phyloP scores from a whole-genome alignment of 2,329 filamentous ascomycete genomes.

The Penicillium sp. region DNA sequence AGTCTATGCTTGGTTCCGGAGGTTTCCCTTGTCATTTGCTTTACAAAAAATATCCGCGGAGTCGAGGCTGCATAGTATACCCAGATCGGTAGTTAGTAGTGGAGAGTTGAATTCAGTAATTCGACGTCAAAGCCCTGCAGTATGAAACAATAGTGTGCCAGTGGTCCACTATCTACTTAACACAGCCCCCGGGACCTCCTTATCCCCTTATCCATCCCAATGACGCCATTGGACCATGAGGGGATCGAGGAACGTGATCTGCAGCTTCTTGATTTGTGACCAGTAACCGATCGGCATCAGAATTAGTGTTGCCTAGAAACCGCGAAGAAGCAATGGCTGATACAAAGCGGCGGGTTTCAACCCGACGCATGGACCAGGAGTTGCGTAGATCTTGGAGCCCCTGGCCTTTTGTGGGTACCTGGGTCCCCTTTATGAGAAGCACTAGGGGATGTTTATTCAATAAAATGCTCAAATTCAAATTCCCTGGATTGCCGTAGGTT shows the following conservation, averaged over 20 bases:
- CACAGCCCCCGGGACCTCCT: not conserved
- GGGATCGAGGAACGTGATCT: not conserved
- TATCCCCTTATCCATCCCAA: not conserved
- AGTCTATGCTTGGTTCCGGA: not conserved
- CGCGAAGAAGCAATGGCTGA: slow-evolving; percentile 1
- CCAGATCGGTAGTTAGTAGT: not conserved
- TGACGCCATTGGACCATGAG: not conserved
- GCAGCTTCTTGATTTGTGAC: not conserved
- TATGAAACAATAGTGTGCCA: not conserved
- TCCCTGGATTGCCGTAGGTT: not conserved
- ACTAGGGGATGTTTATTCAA: not conserved
- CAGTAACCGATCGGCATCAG: not conserved
- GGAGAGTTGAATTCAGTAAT: not conserved
- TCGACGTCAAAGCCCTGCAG: not conserved
- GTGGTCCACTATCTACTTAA: not conserved
- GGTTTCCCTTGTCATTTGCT: not conserved
- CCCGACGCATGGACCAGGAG: slow-evolving; percentile 15
- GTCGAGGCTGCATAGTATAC: not conserved
- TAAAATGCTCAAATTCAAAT: not conserved
- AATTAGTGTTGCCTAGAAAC: slow-evolving; percentile 4
- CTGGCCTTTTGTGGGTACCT: not conserved
- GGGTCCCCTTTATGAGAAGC: not conserved
- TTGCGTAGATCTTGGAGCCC: not conserved
- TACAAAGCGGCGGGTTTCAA: slow-evolving; percentile 12
- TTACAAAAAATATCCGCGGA: not conserved